These are phyloP conservation scores for Rhizophora mangle DNA, from an alignment of 345 rosid species.

Conservation along the genomic window DNA sequence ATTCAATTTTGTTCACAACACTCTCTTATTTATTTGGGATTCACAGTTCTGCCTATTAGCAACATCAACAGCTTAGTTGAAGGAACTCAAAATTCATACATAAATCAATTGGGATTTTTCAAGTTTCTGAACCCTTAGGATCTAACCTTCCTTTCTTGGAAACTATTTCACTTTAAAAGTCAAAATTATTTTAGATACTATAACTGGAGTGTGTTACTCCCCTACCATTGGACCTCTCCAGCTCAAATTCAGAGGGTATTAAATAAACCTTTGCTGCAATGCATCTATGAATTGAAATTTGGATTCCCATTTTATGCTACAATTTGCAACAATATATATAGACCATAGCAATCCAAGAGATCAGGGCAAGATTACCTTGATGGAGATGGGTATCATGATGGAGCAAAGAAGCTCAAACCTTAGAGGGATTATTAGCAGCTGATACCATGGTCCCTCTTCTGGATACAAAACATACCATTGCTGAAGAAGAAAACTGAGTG, in stretches of 20 bases:
- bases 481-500: conserved; percentile 42
- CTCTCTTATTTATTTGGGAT: background rate
- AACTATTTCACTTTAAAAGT: too few species aligned
- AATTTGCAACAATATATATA: background rate
- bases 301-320: background rate
- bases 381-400: conserved; percentile 98
- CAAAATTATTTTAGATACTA: background rate
- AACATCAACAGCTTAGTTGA: background rate
- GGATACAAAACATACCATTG: conserved; percentile 97
- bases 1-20: background rate
- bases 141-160: background rate
- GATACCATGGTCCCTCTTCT: conserved; percentile 92
- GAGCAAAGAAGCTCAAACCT: conserved; percentile 99
- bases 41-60: background rate
- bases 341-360: background rate
- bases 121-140: background rate
- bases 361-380: conserved; percentile 53
- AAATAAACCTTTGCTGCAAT: too few species aligned
- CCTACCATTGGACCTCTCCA: background rate
- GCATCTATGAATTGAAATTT: background rate
- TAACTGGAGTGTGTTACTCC: conserved; percentile 2
- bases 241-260: too few species aligned
- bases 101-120: too few species aligned
- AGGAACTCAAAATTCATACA: background rate
- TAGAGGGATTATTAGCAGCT: conserved; percentile 82